A percentile compares a stretch with the other conserved stretches of the same genome.
Conservation (phyloP, 2,329 filamentous ascomycete species). For the Aureobasidium sp. region DNA sequence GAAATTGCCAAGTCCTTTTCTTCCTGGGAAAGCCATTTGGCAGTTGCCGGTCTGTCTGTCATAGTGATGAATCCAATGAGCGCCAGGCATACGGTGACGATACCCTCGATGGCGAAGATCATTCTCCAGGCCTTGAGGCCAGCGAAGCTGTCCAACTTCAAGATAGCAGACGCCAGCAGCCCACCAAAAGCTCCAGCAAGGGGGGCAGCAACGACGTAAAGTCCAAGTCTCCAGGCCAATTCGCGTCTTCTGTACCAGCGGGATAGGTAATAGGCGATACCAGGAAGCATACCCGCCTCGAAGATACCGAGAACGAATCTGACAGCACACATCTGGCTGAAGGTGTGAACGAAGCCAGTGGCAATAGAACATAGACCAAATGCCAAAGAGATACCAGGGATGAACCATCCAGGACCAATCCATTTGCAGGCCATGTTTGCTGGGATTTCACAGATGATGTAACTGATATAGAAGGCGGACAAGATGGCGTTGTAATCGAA, state of each 20-base stretch:
- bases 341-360: constrained; percentile 70
- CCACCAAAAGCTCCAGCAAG: constrained; percentile 78
- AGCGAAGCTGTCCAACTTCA: constrained; percentile 67
- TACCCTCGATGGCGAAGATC: constrained; percentile 78
- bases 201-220: constrained; percentile 77
- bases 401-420: constrained; percentile 77
- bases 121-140: constrained; percentile 68
- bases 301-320: constrained; percentile 71
- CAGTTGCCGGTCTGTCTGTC: constrained; percentile 74
- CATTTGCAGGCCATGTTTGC: constrained; percentile 74
- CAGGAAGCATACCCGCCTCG: constrained; percentile 78
- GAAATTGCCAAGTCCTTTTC: constrained; percentile 74
- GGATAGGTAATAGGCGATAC: constrained; percentile 69
- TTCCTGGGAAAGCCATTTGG: constrained; percentile 69
- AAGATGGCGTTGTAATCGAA: constrained; percentile 77
- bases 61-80: constrained; percentile 70
- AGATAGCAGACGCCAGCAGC: constrained; percentile 66
- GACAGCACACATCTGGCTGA: constrained; percentile 61
- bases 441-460: constrained; percentile 78
- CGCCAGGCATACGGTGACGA: constrained; percentile 64
- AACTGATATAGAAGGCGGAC: constrained; percentile 76
- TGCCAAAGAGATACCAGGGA: constrained; percentile 66
- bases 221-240: constrained; percentile 70
- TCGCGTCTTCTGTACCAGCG: constrained; percentile 68
- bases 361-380: constrained; percentile 71